Base-by-base conservation (phyloP, 2,329 filamentous ascomycete genomes). In the Lachnellula subtilissima region DNA sequence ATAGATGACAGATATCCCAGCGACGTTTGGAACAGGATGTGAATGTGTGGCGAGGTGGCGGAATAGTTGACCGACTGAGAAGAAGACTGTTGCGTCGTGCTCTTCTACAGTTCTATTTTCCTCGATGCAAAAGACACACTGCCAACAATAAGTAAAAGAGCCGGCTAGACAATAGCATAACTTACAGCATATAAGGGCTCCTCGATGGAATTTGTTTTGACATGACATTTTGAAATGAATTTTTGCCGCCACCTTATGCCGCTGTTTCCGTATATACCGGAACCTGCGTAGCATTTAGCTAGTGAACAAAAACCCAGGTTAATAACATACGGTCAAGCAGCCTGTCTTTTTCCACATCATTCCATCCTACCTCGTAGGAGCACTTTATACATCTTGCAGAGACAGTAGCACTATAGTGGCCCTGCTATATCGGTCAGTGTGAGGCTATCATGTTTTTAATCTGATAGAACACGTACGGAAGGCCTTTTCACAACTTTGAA, bases 51-150 rank as follows among this genome's bases (percentile, higher is more conserved):
- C 61, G 12, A 70, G 49, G 37, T 70, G 68, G n/a, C 61, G 63
- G 50, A 70, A 66, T 12, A 70, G 56, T 23, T 64, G 57, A 5
- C 48, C 39, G 11, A 65, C 62, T 2, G 66, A 66, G 53, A 69
- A 70, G 58, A 70, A 70, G 23, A 70, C 56, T 2, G 68, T 70
- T 2, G 68, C 68, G 35, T 70, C 68, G 37, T 69, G 65, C n/a
- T 67, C 64, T 54, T 69, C 67, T 14, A 68, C 56, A 9, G 67
- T 70, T 35, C 56, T 61, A 47, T 65, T 57, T 54, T 67, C 63
- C 46, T 68, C 61, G 28, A 69, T 61, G 53, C 68, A 70, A 53
- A 69, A 70, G 36, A 68, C 58, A 40, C 68, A 70, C 66, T 67
- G 32, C 9, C 28, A 11, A 4, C 15, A 58, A 12, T 7, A 49